Evolutionary conservation across 2,329 filamentous ascomycete genomes (phyloP).

Genomic region (Penicillium rolfsii): DNA sequence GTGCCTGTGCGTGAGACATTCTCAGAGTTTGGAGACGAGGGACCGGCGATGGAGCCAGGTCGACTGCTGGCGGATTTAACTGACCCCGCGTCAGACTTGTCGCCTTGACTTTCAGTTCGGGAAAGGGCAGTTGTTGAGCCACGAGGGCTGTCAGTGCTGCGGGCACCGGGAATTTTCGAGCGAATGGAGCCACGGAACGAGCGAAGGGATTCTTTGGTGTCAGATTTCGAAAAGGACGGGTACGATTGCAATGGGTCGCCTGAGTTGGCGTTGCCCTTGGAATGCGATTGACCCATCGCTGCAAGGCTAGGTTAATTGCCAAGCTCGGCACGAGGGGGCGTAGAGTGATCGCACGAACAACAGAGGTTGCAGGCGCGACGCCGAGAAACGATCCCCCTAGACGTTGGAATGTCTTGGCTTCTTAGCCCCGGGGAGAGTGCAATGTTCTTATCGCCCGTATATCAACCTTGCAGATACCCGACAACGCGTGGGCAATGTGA

Average conservation of each 20-base stretch:
- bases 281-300: conserved; percentile 57
- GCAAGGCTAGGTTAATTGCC: conserved; percentile 39
- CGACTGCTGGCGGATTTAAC: conserved; percentile 69
- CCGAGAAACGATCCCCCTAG: conserved; percentile 29
- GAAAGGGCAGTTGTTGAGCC: conserved; percentile 68
- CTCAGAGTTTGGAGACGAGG: conserved; percentile 43
- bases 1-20: conserved; percentile 55
- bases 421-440: conserved; percentile 17
- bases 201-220: conserved; percentile 88
- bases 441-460: conserved; percentile 20
- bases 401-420: conserved; percentile 40
- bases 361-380: conserved; percentile 28
- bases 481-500: conserved; percentile 1
- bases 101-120: conserved; percentile 58
- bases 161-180: conserved; percentile 79
- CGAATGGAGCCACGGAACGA: conserved; percentile 80
- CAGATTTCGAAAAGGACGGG: conserved; percentile 87
- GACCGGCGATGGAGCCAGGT: conserved; percentile 35
- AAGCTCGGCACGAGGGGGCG: conserved; percentile 32
- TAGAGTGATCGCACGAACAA: conserved; percentile 28
- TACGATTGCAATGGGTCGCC: conserved; percentile 75
- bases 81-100: conserved; percentile 76
- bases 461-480: conserved; percentile 23
- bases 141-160: conserved; percentile 74
- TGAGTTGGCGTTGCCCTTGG: conserved; percentile 59